phyloP scores from a whole-genome alignment of 2,329 filamentous ascomycete species.

The Westerdykella aurantiaca region DNA sequence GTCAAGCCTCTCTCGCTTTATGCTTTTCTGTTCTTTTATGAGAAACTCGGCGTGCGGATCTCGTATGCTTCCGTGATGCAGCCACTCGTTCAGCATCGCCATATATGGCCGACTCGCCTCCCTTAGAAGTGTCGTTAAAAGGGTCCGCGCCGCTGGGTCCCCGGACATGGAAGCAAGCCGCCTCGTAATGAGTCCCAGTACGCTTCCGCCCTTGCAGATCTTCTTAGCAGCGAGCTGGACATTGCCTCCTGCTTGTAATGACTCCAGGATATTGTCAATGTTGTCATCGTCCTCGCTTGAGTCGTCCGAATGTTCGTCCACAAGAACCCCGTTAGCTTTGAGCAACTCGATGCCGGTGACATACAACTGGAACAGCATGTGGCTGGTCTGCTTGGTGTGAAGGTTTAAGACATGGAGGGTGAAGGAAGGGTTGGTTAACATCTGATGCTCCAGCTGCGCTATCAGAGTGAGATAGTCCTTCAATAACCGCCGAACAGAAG shows the following conservation, averaged over 20 bases:
- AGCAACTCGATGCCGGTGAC: constrained; percentile 71
- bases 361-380: constrained; percentile 88
- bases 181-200: constrained; percentile 81
- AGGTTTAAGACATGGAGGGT: constrained; percentile 91
- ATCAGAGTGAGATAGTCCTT: constrained; percentile 93
- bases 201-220: constrained; percentile 92
- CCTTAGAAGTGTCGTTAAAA: constrained; percentile 75
- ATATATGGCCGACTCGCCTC: constrained; percentile 94
- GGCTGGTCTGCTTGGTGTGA: constrained; percentile 81
- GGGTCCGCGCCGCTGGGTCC: constrained; percentile 76
- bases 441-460: constrained; percentile 88
- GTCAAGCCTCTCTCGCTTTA: constrained; percentile 81
- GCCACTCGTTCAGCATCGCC: constrained; percentile 97
- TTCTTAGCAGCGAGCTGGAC: constrained; percentile 80
- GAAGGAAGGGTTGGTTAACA: constrained; percentile 80
- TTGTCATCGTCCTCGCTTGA: constrained; percentile 72
- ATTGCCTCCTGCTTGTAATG: constrained; percentile 79
- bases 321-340: constrained; percentile 79
- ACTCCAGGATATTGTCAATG: constrained; percentile 89
- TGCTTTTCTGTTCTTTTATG: constrained; percentile 93
- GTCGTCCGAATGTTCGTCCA: constrained; percentile 61
- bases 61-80: constrained; percentile 91
- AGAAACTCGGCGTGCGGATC: constrained; percentile 93
- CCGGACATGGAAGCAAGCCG: constrained; percentile 85
- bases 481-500: constrained; percentile 83